Evolutionary conservation across 2,329 filamentous ascomycete genomes (phyloP), one percentile per base, ranked within the genome.

Genomic region (Pseudogymnoascus sp.): DNA sequence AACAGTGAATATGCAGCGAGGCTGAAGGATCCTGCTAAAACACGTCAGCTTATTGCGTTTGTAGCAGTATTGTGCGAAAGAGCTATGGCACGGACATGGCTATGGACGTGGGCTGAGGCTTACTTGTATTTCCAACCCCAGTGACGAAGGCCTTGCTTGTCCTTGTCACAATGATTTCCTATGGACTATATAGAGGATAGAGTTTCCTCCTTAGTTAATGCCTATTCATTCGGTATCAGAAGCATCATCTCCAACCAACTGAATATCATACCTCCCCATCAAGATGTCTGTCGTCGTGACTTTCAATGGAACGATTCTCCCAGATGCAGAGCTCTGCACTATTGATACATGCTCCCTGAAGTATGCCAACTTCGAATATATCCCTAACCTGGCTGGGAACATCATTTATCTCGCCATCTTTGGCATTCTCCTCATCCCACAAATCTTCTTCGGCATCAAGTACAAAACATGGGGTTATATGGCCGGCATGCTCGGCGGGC

Each of bases 401-500:
- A 73, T 77, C 58, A 78, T 82, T 71, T 83, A 82, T 68, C 67
- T 76, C 0, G 77, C 75, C 35, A 76, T 81, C 67, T 85, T 83
- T 68, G 80, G 72, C n/a, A 36, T 83, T 2, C 74, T 78, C 61
- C 74, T 81, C 3, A 9, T 82, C 5, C 68, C 76, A 25, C 82
- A 85, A 58, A 48, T 83, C 25, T 73, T 70, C 0, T 72, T 83
- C 7, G 81, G 82, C 5, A 71, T 81, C 61, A 76, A 74, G 62
- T 81, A 79, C 70, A 78, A 77, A 64, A 82, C 83, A 66, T 85
- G 81, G 81, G 81, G 81, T 3, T 85, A 83, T 73, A 74, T 76
- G 64, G 65, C 78, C 12, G 78, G 78, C 59, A 79, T 87, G 73
- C 62, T 76, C 1, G 71, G 80, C 0, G 85, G 85, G 8, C 74